These are phyloP conservation scores for Corchorus capsularis DNA, from an alignment of 345 rosid species.

Conservation along the genomic window DNA sequence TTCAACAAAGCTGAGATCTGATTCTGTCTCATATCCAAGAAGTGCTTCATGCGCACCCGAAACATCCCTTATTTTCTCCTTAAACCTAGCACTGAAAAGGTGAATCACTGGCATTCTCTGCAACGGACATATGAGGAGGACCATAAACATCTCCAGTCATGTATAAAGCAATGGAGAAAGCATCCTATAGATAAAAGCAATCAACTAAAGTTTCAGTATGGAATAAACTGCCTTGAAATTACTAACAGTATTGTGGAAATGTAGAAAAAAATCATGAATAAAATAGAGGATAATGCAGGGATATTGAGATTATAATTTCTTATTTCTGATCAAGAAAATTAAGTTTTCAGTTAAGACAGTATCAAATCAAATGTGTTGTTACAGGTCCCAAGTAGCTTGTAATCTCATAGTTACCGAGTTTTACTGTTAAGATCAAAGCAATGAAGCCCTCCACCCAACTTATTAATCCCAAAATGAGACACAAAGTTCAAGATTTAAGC, in stretches of 20 bases:
- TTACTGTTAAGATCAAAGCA: too few species aligned
- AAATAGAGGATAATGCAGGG: not conserved
- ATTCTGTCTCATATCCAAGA: conserved; percentile 44
- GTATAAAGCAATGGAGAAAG: conserved; percentile 32
- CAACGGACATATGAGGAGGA: conserved; percentile 36
- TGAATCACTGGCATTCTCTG: conserved; percentile 68
- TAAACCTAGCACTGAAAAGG: conserved; percentile 72
- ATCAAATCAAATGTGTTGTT: too few species aligned
- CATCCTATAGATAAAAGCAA: conserved; percentile 27
- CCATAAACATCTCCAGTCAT: conserved; percentile 32
- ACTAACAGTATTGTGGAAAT: not conserved
- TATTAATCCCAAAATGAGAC: too few species aligned
- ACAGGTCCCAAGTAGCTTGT: too few species aligned
- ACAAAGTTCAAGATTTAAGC: not conserved
- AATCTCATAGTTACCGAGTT: too few species aligned
- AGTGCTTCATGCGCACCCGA: conserved; percentile 66
- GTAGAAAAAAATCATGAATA: not conserved
- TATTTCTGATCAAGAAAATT: not conserved
- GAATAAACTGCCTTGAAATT: conserved; percentile 14
- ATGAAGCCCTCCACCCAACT: too few species aligned
- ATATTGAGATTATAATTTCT: not conserved
- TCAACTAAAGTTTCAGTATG: conserved; percentile 21
- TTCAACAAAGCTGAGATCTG: conserved; percentile 61
- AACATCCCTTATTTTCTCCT: conserved; percentile 66
- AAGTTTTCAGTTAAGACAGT: too few species aligned